These are phyloP conservation scores for Pelargonium citronellum DNA, from an alignment of 441 rosid species.

Conservation along the genomic window DNA sequence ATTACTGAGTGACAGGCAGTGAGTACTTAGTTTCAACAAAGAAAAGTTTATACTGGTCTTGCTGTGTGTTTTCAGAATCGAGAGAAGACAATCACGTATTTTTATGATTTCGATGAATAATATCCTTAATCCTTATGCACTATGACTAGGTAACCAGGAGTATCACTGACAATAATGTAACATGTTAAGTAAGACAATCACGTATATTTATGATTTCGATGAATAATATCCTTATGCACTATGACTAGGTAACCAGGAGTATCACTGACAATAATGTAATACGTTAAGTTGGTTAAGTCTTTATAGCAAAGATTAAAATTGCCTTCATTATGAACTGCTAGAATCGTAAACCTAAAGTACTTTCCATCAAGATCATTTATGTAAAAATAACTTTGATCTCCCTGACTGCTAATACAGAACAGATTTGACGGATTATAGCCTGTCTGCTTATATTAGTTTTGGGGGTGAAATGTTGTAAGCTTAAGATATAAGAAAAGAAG, in stretches of 20 bases:
- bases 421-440: conserved; percentile 1
- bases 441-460: neutral
- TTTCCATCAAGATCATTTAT: neutral
- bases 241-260: neutral
- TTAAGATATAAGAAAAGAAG: neutral
- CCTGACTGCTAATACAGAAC: neutral
- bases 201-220: no score
- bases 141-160: neutral
- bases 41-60: neutral
- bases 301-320: neutral
- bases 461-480: neutral
- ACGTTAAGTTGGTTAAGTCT: neutral
- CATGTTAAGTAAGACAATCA: neutral
- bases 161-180: neutral
- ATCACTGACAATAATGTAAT: neutral
- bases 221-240: neutral
- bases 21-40: neutral
- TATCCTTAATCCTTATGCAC: neutral
- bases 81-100: neutral
- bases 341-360: neutral
- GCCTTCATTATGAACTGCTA: neutral
- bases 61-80: neutral
- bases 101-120: neutral
- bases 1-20: neutral
- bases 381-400: neutral